Base-by-base conservation (phyloP, 768 basidiomycete species). In the Calvatia gigantea region DNA sequence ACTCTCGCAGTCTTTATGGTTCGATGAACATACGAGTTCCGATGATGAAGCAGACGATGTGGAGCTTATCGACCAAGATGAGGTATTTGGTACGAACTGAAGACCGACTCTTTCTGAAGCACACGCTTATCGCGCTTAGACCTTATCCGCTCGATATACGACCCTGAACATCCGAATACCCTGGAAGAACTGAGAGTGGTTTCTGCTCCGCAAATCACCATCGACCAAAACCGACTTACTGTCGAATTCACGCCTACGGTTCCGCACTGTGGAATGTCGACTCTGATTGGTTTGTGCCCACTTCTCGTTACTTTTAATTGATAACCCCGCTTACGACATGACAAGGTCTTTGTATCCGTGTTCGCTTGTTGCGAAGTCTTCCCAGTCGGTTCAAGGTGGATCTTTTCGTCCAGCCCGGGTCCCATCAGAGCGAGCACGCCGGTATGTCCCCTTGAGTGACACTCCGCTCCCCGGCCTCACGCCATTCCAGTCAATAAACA, bases 241-340 rank as follows among this genome's bases (percentile, higher is more conserved):
- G 87, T 99, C 60, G 94, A 96, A 66, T 95, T 98, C 65, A 98
- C 97, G 4, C 96, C 97, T 3, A 98, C 97, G 0, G 92, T 97
- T 14, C 96, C 97, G 8, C 95, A 98, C 65, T 98, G 96, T 60
- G 94, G 94, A 46, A 94, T 94, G 92, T 95, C 94, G 8, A 98
- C 95, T 2, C 75, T 98, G 49, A 98, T 99, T 54, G 96, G 95
- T 90, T 61, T 56, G 80, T 2, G 17, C 49, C 43, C 42, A 23
- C 38, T 39, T 57, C 33, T 19, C 52, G 29, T 55, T 37, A 37
- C 15, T 25, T 28, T n/a, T n/a, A n/a, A 52, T 37, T 21, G 15
- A 27, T 8, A 19, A 27, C 17, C 6, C 37, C 41, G 6, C 29
- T 48, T 7, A 45, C 29, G 19, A 47, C 45, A 35, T 50, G 42